Conservation (phyloP, 345 rosid species). For the Microthlaspi erraticum region DNA sequence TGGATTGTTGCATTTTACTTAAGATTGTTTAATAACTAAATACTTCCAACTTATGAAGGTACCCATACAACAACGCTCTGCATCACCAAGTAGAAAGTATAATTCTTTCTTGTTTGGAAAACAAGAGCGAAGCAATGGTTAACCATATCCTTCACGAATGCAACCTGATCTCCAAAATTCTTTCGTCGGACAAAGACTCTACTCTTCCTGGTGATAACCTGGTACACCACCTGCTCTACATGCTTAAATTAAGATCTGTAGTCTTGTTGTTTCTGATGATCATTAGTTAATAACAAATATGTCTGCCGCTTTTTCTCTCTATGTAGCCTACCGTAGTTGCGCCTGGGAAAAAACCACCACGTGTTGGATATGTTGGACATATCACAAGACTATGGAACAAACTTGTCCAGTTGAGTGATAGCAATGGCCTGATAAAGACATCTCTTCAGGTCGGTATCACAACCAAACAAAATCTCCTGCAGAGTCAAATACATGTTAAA, state of each 20-base stretch:
- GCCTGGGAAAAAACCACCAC: slow-evolving; percentile 72
- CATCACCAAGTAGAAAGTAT: slow-evolving; percentile 98
- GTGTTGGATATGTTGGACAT: slow-evolving; percentile 90
- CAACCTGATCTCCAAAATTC: slow-evolving; percentile 73
- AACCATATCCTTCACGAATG: slow-evolving; percentile 84
- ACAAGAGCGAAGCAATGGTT: slow-evolving; percentile 62
- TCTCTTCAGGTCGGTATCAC: slow-evolving; percentile 71
- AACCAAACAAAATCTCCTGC: slow-evolving; percentile 20
- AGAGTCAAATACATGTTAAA: neutral
- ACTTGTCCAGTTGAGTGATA: slow-evolving; percentile 74
- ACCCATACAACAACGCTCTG: slow-evolving; percentile 91
- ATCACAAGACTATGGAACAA: slow-evolving; percentile 83
- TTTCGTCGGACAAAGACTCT: slow-evolving; percentile 74
- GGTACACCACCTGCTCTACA: slow-evolving; percentile 44
- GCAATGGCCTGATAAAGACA: slow-evolving; percentile 59
- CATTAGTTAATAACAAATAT: slow-evolving; percentile 1
- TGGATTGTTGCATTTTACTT: slow-evolving; percentile 6
- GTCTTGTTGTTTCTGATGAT: slow-evolving; percentile 20
- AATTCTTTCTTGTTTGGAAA: slow-evolving; percentile 81
- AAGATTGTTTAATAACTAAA: slow-evolving; percentile 1
- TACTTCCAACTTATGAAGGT: slow-evolving; percentile 59
- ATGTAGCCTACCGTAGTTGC: slow-evolving; percentile 82
- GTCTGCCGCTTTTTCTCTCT: slow-evolving; percentile 28
- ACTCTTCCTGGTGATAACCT: slow-evolving; percentile 60
- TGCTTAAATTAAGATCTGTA: slow-evolving; percentile 5